These are phyloP conservation scores for Astragalus membranaceus DNA, from an alignment of 306 rosid genomes.

Conservation along the genomic window DNA sequence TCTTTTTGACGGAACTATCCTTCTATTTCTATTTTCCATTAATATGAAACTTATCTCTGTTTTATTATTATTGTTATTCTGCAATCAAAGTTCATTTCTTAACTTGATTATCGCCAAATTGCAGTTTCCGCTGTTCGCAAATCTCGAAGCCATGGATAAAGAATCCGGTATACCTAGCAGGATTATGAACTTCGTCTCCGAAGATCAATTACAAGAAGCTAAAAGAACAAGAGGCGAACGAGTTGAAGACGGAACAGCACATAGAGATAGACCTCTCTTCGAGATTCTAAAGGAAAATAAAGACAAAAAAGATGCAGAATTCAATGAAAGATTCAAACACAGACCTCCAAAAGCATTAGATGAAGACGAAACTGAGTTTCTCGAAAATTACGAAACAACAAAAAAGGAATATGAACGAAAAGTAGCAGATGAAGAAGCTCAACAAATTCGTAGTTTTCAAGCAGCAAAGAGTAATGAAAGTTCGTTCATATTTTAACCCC, in stretches of 20 bases:
- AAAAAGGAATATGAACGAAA: constrained; percentile 73
- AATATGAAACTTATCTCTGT: too few species aligned
- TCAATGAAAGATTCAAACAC: constrained; percentile 90
- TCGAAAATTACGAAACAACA: constrained; percentile 60
- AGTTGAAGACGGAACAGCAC: constrained; percentile 89
- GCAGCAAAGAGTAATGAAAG: constrained; percentile 32
- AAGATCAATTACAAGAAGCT: constrained; percentile 73
- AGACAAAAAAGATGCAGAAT: constrained; percentile 87
- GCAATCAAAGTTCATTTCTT: too few species aligned
- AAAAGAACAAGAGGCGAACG: constrained; percentile 77
- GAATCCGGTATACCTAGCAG: constrained; percentile 47
- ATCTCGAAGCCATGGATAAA: constrained; percentile 49
- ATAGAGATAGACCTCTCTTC: constrained; percentile 78
- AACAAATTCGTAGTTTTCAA: constrained; percentile 66
- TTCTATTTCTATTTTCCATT: too few species aligned
- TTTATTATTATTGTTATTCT: too few species aligned
- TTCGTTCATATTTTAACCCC: background rate
- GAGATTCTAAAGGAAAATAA: constrained; percentile 89
- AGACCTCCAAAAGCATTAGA: constrained; percentile 98
- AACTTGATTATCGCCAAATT: background rate
- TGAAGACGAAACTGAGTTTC: constrained; percentile 91
- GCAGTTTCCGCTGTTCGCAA: background rate
- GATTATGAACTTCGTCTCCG: constrained; percentile 84
- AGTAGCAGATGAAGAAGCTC: constrained; percentile 72
- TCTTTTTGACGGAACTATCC: too few species aligned